These are phyloP conservation scores for Aspergillus asperescens DNA, from an alignment of 495 filamentous ascomycete genomes.

Conservation along the genomic window DNA sequence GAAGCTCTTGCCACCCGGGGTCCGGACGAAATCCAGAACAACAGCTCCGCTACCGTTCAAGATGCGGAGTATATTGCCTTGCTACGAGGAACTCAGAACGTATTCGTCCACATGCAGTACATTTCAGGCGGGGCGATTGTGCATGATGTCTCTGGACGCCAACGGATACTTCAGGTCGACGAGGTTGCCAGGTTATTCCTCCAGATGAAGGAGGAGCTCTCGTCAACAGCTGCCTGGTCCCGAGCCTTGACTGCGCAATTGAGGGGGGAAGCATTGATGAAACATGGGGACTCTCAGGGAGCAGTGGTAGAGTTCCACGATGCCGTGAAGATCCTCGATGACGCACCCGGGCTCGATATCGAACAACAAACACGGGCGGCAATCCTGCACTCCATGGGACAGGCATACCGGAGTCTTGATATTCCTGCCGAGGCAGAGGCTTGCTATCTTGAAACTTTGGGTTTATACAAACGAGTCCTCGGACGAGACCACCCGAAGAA, in stretches of 20 bases:
- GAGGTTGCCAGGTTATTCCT: slow-evolving; percentile 26
- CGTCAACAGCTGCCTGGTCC: slow-evolving; percentile 18
- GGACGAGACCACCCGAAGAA: slow-evolving; percentile 28
- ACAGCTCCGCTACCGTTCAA: slow-evolving; percentile 9
- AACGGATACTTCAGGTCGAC: slow-evolving; percentile 26
- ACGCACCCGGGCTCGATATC: slow-evolving; percentile 21
- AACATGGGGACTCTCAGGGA: slow-evolving; percentile 16
- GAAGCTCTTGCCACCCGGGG: slow-evolving; percentile 5
- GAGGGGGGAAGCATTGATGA: slow-evolving; percentile 20
- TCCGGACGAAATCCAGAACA: slow-evolving; percentile 6
- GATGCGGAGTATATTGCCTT: slow-evolving; percentile 20
- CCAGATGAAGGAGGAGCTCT: slow-evolving; percentile 21
- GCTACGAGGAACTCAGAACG: slow-evolving; percentile 19
- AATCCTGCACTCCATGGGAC: slow-evolving; percentile 24
- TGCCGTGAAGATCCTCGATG: slow-evolving; percentile 21
- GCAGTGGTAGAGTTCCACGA: slow-evolving; percentile 26
- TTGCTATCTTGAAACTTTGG: slow-evolving; percentile 26
- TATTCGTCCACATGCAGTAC: slow-evolving; percentile 26
- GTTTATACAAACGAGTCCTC: slow-evolving; percentile 23
- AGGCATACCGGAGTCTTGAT: slow-evolving; percentile 24
- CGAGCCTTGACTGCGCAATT: slow-evolving; percentile 12
- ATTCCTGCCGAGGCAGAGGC: slow-evolving; percentile 23
- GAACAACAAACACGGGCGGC: slow-evolving; percentile 22
- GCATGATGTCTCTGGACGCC: slow-evolving; percentile 28
- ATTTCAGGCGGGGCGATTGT: slow-evolving; percentile 23